A percentile compares a stretch with the other conserved stretches of the same genome.
These are phyloP conservation scores for Myrica gale DNA, from an alignment of 306 rosid genomes.

Conservation along the genomic window DNA sequence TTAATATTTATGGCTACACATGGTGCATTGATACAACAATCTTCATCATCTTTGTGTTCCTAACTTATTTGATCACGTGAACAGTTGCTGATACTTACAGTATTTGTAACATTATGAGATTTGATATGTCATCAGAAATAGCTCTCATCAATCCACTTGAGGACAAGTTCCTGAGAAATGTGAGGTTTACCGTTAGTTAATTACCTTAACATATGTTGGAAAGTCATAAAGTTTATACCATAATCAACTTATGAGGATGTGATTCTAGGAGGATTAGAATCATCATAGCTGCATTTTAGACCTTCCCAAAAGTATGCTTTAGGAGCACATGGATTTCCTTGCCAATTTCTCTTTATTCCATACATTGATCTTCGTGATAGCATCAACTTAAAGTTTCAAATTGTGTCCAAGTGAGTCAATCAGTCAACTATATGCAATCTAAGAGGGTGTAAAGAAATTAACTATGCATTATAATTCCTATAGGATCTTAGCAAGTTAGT, in stretches of 20 bases:
- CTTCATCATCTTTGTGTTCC: too few relatives aligned
- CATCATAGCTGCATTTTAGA: slow-evolving; percentile 24
- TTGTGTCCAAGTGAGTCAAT: too few relatives aligned
- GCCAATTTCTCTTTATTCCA: slow-evolving; percentile 33
- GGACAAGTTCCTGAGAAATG: slow-evolving; percentile 44
- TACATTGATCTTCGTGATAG: slow-evolving; percentile 22
- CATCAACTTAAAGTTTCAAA: slow-evolving; percentile 19
- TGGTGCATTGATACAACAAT: too few relatives aligned
- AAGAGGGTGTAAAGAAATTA: too few relatives aligned
- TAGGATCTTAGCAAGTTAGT: too few relatives aligned
- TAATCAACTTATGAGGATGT: slow-evolving; percentile 45
- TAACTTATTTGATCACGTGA: too few relatives aligned
- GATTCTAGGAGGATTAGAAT: slow-evolving; percentile 39
- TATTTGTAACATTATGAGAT: slow-evolving; percentile 36
- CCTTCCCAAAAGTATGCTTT: slow-evolving; percentile 31
- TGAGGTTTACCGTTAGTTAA: background rate
- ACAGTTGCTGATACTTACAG: slow-evolving; percentile 36
- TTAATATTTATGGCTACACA: too few relatives aligned
- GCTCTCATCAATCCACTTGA: slow-evolving; percentile 47
- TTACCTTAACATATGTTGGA: background rate
- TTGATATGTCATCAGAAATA: slow-evolving; percentile 37
- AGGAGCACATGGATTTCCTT: slow-evolving; percentile 45
- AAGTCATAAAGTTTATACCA: background rate
- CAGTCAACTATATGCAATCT: too few relatives aligned
- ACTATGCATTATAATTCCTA: too few relatives aligned